Base-by-base conservation (phyloP, 2,329 filamentous ascomycete genomes). In the Exophiala calicioides region DNA sequence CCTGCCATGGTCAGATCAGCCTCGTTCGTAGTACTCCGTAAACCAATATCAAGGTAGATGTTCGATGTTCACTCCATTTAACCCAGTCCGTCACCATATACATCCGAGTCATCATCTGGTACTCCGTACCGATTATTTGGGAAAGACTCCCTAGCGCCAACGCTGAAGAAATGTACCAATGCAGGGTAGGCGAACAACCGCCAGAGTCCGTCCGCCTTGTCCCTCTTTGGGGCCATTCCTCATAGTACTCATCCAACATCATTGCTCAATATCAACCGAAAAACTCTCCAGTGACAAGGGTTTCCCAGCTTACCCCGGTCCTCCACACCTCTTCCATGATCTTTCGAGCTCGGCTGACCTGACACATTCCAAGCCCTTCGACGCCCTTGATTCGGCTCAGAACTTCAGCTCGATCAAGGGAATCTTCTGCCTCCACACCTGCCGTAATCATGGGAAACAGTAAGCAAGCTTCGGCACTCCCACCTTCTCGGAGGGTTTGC, bases 371-470 rank as follows among this genome's bases (percentile, higher is more conserved):
- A 53, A 84, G 83, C 4, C 77, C 80, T 67, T 91, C 86, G 1
- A 88, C 79, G 13, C 76, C 76, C 62, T 74, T 73, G 61, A 93
- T 74, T 36, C 87, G 74, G 56, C 81, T 77, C 59, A 87, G 69
- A 27, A 91, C 80, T 59, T 80, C 74, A 18, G 69, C 68, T 38
- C 82, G 73, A 57, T 85, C 78, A 2, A 66, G 67, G 24, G 71
- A 60, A 37, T 82, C 77, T 44, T 70, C 69, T 1, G 82, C 81
- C 63, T 93, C 86, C 56, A 86, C 90, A 0, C 88, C 88, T 1
- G 88, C 88, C 1, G 86, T 87, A 65, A 93, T 93, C 68, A 93
- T 82, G 0, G 88, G 88, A 55, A 93, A 90, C 29, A 93, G 65
- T 13, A 88, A 69, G 59, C 86, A 88, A 6, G 81, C 82, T 65